Base-by-base conservation (phyloP, 2,329 filamentous ascomycete species). In the Emmonsia crescens region DNA sequence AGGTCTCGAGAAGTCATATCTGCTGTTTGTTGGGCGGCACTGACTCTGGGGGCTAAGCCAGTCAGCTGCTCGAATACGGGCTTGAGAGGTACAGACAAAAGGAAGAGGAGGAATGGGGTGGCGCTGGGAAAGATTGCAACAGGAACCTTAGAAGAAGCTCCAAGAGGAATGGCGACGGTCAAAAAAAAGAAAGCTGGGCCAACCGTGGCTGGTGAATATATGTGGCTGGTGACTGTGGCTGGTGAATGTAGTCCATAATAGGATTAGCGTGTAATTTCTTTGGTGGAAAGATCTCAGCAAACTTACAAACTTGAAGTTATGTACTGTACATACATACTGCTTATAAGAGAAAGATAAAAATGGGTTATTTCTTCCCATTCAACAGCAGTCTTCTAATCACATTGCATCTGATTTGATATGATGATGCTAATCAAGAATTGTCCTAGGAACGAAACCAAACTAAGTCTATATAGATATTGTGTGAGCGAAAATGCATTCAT, bases 1-100 rank as follows among this genome's bases (percentile, higher is more conserved):
- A 96, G 80, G 73, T 91, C 86, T 63, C 72, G 72, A 62, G 76
- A 71, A 74, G 83, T 84, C 83, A 89, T 86, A 24, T 12, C 63
- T 38, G 52, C 19, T 12, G 33, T 38, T 19, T 61, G 19, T 10
- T 12, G 46, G 9, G 27, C 29, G 33, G 36, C 12, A 29, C 19
- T 38, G 44, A 44, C n/a, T 46, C 40, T 31, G 38, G 21, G 21
- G 14, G 21, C 40, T 5, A 27, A 29, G 38, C 55, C 3, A 9
- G 38, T n/a, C 16, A 2, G 29, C 5, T n/a, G 38, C 55, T 31
- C 24, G 38, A 29, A 44, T 12, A 16, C 2, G n/a, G 52, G 31
- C 52, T 14, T 36, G 29, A 38, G 52, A 36, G 2, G n/a, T 14
- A 38, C 33, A 36, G 52, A 12, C 16, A n/a, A 27, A 38, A 33